Conservation (phyloP, 2,329 filamentous ascomycete species). For the Fusarium armeniacum region DNA sequence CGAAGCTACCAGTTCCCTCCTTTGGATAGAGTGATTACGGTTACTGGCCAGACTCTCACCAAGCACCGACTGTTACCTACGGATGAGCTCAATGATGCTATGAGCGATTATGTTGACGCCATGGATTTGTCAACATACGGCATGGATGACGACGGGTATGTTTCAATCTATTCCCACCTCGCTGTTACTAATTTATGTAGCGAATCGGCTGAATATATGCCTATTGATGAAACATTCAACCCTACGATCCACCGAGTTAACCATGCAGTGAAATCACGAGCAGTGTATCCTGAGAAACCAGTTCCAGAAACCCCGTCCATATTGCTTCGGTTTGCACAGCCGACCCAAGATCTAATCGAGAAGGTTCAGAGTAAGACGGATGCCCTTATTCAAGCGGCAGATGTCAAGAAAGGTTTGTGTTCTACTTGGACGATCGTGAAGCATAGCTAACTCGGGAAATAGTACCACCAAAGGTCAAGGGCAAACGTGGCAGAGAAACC, state of each 20-base stretch:
- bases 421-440: neutral
- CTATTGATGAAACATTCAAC: slow-evolving; percentile 85
- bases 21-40: slow-evolving; percentile 86
- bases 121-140: slow-evolving; percentile 87
- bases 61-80: slow-evolving; percentile 88
- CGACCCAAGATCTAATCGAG: slow-evolving; percentile 75
- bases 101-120: slow-evolving; percentile 91
- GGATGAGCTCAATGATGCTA: slow-evolving; percentile 79
- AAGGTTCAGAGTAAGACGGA: slow-evolving; percentile 71
- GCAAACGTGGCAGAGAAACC: slow-evolving; percentile 76
- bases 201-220: slow-evolving; percentile 75
- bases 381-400: slow-evolving; percentile 75
- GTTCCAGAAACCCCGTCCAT: slow-evolving; percentile 73
- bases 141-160: slow-evolving; percentile 80
- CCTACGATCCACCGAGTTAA: slow-evolving; percentile 90
- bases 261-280: slow-evolving; percentile 85
- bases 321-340: slow-evolving; percentile 79
- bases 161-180: neutral
- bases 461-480: slow-evolving; percentile 85
- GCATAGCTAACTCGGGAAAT: slow-evolving; percentile 36
- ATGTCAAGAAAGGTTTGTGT: slow-evolving; percentile 83
- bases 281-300: slow-evolving; percentile 77
- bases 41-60: slow-evolving; percentile 83
- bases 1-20: slow-evolving; percentile 93
- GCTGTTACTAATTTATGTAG: slow-evolving; percentile 48